Evolutionary conservation across 2,329 filamentous ascomycete species (phyloP), one percentile per base, ranked within the genome.

Genomic region (Penicillium capsulatum): DNA sequence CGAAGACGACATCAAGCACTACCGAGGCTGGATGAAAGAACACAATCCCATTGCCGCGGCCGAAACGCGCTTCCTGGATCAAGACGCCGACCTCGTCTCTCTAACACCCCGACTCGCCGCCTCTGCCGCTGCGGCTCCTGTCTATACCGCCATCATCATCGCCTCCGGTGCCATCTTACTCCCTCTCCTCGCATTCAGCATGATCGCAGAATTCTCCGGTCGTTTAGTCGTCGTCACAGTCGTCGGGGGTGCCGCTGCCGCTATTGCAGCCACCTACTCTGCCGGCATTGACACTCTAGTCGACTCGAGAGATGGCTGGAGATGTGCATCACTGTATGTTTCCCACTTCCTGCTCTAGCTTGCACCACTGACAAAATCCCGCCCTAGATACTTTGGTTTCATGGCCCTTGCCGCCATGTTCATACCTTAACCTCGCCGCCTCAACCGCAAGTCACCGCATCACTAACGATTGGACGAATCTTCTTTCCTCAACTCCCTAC

Each of bases 211-310:
- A 4, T 79, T 81, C 44, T 55, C 74, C 0, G 76, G 74, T 2
- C 71, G 79, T n/a, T 69, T 83, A 47, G 72, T 73, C 0, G 71
- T 83, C 2, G 73, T 80, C 2, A 51, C 73, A 3, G 64, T 82
- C 0, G 72, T 79, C 0, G 74, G 70, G 0, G 61, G 70, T 1
- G 69, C 73, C 2, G 67, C 74, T 6, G 57, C 61, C 4, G 56
- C 58, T n/a, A 59, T 65, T 36, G 63, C 64, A 9, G 59, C 63
- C n/a, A 60, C 60, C 41, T 59, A 60, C 28, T 60, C 63, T 4
- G 42, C 58, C 4, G 63, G 64, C 4, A 49, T 58, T 26, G 62
- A 65, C 28, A 54, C 58, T 8, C 42, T 66, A 9, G 57, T 66
- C 22, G 61, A 64, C 26, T 63, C 64, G 1, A 54, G 55, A 29